Percentiles rank a stretch among this genome's conserved stretches.
These are phyloP conservation scores for Poronia punctata DNA, from an alignment of 495 filamentous ascomycete genomes.

Conservation along the genomic window DNA sequence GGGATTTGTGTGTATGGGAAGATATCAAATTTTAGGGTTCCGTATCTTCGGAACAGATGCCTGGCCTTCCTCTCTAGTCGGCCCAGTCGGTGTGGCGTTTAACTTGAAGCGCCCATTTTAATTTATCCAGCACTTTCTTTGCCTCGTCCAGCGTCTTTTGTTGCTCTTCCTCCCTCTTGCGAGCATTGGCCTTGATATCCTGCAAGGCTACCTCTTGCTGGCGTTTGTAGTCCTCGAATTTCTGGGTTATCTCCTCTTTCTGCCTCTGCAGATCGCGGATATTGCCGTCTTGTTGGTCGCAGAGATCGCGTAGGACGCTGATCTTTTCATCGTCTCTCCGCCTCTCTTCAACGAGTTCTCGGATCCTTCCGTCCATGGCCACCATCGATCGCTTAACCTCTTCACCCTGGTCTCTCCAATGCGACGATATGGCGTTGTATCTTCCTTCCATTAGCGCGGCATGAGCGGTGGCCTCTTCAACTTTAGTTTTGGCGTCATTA, in stretches of 20 bases:
- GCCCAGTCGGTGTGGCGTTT: conserved; percentile 50
- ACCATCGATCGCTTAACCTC: conserved; percentile 46
- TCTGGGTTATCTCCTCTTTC: conserved; percentile 51
- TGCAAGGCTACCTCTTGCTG: conserved; percentile 54
- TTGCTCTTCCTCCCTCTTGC: conserved; percentile 47
- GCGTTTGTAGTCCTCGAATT: conserved; percentile 57
- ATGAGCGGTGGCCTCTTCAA: conserved; percentile 55
- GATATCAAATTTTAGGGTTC: too few relatives aligned
- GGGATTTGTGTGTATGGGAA: too few relatives aligned
- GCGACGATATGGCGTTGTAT: conserved; percentile 63
- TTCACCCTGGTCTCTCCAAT: conserved; percentile 60
- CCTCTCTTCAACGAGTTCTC: conserved; percentile 39
- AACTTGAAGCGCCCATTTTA: conserved; percentile 63
- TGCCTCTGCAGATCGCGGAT: conserved; percentile 50
- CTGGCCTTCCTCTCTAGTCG: conserved; percentile 25
- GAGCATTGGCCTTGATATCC: conserved; percentile 49
- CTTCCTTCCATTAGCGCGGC: conserved; percentile 50
- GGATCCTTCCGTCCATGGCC: conserved; percentile 48
- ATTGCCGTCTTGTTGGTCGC: conserved; percentile 63
- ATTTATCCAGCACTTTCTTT: conserved; percentile 54
- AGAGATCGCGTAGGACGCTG: conserved; percentile 50
- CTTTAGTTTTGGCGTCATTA: conserved; percentile 52
- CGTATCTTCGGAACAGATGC: too few relatives aligned
- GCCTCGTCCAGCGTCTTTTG: conserved; percentile 51
- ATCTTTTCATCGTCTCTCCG: conserved; percentile 53